Evolutionary conservation across 139 green algal genomes (phyloP).

Genomic region (Limnomonas spitsbergensis): DNA sequence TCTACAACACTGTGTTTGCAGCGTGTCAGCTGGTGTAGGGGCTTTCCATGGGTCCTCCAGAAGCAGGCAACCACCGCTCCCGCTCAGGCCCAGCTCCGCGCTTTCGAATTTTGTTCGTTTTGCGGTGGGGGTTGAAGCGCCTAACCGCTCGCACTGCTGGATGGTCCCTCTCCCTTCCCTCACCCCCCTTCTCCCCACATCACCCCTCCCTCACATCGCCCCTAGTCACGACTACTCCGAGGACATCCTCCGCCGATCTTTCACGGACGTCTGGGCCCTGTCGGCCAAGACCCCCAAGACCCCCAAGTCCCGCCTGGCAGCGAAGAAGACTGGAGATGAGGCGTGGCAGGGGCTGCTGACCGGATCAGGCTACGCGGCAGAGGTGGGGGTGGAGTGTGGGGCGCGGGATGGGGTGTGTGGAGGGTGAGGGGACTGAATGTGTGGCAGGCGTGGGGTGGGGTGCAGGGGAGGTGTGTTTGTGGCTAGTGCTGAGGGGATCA

Average conservation of each 20-base stretch:
- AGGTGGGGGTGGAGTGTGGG: conserved; percentile 11
- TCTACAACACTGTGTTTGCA: too few relatives aligned
- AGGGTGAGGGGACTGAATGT: not conserved
- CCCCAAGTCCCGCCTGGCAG: not conserved
- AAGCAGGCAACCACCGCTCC: too few relatives aligned
- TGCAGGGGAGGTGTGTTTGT: not conserved
- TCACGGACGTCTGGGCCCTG: conserved; percentile 3
- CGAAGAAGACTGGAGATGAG: conserved; percentile 18
- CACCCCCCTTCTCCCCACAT: too few relatives aligned
- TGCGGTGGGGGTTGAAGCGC: too few relatives aligned
- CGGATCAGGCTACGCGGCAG: conserved; percentile 25
- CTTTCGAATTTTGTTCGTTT: too few relatives aligned
- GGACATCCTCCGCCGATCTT: not conserved
- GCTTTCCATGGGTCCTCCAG: too few relatives aligned
- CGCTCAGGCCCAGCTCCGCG: too few relatives aligned
- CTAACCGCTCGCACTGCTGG: too few relatives aligned
- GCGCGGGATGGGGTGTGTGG: not conserved
- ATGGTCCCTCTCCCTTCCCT: too few relatives aligned
- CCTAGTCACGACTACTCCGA: too few relatives aligned
- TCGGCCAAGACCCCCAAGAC: not conserved
- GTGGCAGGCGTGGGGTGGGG: conserved; percentile 21
- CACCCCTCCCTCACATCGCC: too few relatives aligned
- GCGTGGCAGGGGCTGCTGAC: conserved; percentile 21
- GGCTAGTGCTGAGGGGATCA: conserved; percentile 20
- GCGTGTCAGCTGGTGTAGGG: too few relatives aligned